Evolutionary conservation across 2,329 filamentous ascomycete species (phyloP), one percentile per base, ranked within the genome.

Genomic region (Xylogone sp.): DNA sequence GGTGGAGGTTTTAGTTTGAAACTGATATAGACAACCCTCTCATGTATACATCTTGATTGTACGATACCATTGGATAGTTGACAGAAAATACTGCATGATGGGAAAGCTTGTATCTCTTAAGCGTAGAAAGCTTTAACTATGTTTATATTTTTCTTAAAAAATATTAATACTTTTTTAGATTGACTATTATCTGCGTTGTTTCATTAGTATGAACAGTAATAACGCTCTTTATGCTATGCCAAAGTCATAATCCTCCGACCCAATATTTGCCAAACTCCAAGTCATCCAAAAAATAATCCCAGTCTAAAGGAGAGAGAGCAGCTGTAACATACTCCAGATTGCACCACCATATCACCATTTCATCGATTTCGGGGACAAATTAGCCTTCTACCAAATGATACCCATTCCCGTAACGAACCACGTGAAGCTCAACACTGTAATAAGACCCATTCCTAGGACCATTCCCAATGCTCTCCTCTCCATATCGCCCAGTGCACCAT

Each of bases 1-100:
- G 84, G 85, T 3, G 86, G 81, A 29, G 82, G 84, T 8, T 88
- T 83, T 69, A 79, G 76, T 12, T 68, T 91, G 56, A 80, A 86
- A 42, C 79, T 91, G 72, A 76, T 81, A 3, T 69, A 43, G 56
- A 10, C 24, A 27, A 5, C 24, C 10, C 43, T n/a, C n/a, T n/a
- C n/a, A n/a, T n/a, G n/a, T n/a, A n/a, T 20, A 44, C 16, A 21
- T 44, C 16, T 44, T 20, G n/a, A 44, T 44, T 20, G 10, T 27
- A 20, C 10, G n/a, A n/a, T n/a, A n/a, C n/a, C n/a, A n/a, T n/a
- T n/a, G n/a, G n/a, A n/a, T n/a, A n/a, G n/a, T n/a, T n/a, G n/a
- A n/a, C n/a, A n/a, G n/a, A n/a, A n/a, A n/a, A n/a, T n/a, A n/a
- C n/a, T n/a, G n/a, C n/a, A n/a, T n/a, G n/a, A n/a, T n/a, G n/a